phyloP scores from a whole-genome alignment of 768 basidiomycete genomes.

The Boletus barrowsii region DNA sequence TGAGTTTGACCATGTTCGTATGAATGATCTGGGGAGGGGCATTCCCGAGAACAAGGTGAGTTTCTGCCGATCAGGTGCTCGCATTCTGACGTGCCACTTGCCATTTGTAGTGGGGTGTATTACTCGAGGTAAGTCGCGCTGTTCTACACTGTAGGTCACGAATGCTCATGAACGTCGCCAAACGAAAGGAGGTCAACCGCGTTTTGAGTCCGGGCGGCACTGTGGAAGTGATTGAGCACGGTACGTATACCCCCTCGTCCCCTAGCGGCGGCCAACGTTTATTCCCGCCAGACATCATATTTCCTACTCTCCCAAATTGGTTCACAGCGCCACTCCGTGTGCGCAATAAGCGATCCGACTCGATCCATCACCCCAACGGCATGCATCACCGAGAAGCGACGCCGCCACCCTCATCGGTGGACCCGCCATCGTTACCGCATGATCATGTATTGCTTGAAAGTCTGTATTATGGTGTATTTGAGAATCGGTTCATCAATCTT shows the following conservation, averaged over 20 bases:
- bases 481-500: slow-evolving; percentile 68
- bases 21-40: slow-evolving; percentile 59
- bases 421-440: slow-evolving; percentile 43
- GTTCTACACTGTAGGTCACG: background rate
- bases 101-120: slow-evolving; percentile 53
- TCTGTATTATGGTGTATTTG: slow-evolving; percentile 63
- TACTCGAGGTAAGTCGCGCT: slow-evolving; percentile 53
- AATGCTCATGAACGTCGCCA: slow-evolving; percentile 4
- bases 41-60: slow-evolving; percentile 73
- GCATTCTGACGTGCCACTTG: background rate
- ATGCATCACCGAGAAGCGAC: slow-evolving; percentile 33
- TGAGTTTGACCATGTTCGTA: slow-evolving; percentile 79
- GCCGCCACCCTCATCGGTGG: slow-evolving; percentile 32
- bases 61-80: background rate
- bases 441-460: slow-evolving; percentile 71
- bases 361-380: slow-evolving; percentile 51
- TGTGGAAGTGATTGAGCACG: slow-evolving; percentile 72
- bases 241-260: slow-evolving; percentile 34
- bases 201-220: slow-evolving; percentile 67
- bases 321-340: slow-evolving; percentile 68
- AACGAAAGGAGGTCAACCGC: slow-evolving; percentile 64
- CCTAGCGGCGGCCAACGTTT: background rate
- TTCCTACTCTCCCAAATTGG: slow-evolving; percentile 75
- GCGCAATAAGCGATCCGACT: slow-evolving; percentile 44
- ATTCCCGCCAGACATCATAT: slow-evolving; percentile 56